Conservation (phyloP, 352 stramenopile species). For the Phytophthora syringae region DNA sequence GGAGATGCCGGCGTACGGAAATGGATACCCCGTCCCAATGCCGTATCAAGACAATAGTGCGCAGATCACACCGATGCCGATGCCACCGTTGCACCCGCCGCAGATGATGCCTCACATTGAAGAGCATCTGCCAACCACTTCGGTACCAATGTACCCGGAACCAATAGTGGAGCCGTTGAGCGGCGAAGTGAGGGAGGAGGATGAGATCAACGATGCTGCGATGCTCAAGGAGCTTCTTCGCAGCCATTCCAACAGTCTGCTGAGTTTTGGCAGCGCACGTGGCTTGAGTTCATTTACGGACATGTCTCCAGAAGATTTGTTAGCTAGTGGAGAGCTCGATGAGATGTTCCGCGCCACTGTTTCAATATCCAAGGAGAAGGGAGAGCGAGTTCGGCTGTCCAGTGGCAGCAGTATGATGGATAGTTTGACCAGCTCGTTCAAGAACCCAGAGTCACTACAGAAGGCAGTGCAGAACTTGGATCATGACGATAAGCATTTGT, state of each 20-base stretch:
- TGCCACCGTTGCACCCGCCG: constrained; percentile 30
- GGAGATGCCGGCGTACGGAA: constrained; percentile 25
- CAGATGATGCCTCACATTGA: constrained; percentile 27
- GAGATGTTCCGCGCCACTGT: constrained; percentile 77
- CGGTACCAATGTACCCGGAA: constrained; percentile 50
- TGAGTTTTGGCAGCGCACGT: constrained; percentile 68
- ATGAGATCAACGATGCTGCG: constrained; percentile 66
- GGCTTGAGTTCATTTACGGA: constrained; percentile 68
- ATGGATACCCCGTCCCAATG: constrained; percentile 24
- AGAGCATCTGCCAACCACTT: constrained; percentile 20
- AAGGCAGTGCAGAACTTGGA: constrained; percentile 62
- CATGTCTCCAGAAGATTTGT: constrained; percentile 78
- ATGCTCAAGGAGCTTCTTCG: constrained; percentile 79
- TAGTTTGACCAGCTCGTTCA: constrained; percentile 62
- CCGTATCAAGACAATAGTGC: constrained; percentile 29
- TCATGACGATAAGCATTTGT: constrained; percentile 72
- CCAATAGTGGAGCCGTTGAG: constrained; percentile 67
- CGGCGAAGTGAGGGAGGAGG: constrained; percentile 60
- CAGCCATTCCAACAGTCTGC: constrained; percentile 66
- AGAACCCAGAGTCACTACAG: constrained; percentile 60
- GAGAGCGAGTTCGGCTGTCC: constrained; percentile 19
- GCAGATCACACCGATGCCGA: constrained; percentile 25
- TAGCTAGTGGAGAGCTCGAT: constrained; percentile 81
- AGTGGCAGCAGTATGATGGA: constrained; percentile 43
- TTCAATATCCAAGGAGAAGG: constrained; percentile 64